Evolutionary conservation across 352 stramenopile species (phyloP).

Genomic region (Phytophthora rubi): DNA sequence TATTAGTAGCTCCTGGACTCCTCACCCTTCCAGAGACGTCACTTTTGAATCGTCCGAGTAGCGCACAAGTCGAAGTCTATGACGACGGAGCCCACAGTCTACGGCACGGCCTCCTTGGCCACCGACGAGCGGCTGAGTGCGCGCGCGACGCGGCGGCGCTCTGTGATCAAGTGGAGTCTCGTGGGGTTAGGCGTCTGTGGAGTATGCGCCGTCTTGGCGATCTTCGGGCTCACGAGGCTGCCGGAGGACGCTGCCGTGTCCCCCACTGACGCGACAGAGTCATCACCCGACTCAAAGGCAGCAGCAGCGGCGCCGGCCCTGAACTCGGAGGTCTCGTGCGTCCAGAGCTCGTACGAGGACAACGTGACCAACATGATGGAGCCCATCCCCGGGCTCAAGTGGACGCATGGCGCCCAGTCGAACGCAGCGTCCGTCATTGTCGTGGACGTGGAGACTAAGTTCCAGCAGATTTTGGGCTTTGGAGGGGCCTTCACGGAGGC

Average conservation of each 20-base stretch:
- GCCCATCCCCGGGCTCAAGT: constrained; percentile 50
- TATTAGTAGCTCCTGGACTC: neutral
- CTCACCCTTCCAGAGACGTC: neutral
- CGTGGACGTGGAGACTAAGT: constrained; percentile 60
- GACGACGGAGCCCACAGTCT: constrained; percentile 31
- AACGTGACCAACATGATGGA: constrained; percentile 66
- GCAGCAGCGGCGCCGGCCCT: constrained; percentile 1
- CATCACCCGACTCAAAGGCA: neutral
- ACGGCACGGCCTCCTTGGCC: constrained; percentile 40
- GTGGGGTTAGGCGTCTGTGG: constrained; percentile 20
- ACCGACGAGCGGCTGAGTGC: constrained; percentile 29
- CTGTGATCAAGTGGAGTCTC: constrained; percentile 24
- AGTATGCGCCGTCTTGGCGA: constrained; percentile 9
- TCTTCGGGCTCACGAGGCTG: constrained; percentile 11
- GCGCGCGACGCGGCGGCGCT: constrained; percentile 6
- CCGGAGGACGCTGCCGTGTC: constrained; percentile 10
- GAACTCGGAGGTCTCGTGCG: constrained; percentile 42
- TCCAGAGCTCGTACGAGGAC: constrained; percentile 66
- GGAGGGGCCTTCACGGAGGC: constrained; percentile 93
- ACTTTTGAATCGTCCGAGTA: neutral
- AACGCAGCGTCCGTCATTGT: constrained; percentile 44
- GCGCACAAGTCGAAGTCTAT: constrained; percentile 3
- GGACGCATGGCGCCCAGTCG: constrained; percentile 25
- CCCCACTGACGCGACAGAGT: constrained; percentile 5
- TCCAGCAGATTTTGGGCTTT: constrained; percentile 90